phyloP scores from a whole-genome alignment of 202 grass and related monocot species.

The Dendrocalamus latiflorus region DNA sequence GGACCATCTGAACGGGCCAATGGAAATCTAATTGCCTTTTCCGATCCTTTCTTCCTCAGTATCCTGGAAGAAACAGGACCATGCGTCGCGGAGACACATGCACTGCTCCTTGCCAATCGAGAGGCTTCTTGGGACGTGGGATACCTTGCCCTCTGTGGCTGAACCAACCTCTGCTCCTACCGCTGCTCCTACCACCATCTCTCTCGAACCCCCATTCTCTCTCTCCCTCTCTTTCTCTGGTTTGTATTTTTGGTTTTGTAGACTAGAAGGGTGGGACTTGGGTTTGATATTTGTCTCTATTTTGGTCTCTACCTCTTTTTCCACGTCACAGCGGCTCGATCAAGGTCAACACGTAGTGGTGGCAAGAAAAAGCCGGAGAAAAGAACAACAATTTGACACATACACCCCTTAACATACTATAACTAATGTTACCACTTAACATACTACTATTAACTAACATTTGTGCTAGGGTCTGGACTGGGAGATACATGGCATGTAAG shows the following conservation, averaged over 20 bases:
- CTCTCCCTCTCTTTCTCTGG: not conserved
- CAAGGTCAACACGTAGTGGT: constrained; percentile 35
- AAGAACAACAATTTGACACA: constrained; percentile 3
- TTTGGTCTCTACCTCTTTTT: constrained; percentile 36
- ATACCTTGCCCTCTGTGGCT: constrained; percentile 1
- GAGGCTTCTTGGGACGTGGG: constrained; percentile 22
- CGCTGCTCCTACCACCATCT: constrained; percentile 27
- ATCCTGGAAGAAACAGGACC: constrained; percentile 2
- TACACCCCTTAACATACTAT: not conserved
- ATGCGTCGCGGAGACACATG: constrained; percentile 21
- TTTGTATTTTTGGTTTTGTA: constrained; percentile 31
- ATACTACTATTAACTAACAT: not conserved
- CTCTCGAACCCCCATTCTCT: constrained; percentile 13
- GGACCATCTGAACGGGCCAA: not conserved
- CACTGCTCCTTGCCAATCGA: constrained; percentile 20
- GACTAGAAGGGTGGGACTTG: constrained; percentile 9
- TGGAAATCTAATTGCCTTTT: constrained; percentile 3
- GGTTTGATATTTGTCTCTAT: constrained; percentile 37
- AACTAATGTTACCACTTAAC: too few relatives aligned
- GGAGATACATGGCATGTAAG: not conserved
- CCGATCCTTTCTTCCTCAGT: constrained; percentile 2
- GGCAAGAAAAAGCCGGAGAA: not conserved
- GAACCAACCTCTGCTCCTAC: constrained; percentile 21
- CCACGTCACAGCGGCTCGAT: constrained; percentile 34
- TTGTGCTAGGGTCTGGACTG: not conserved